phyloP scores from a whole-genome alignment of 108 stramenopile genomes.

The Stephanodiscus minutulus region DNA sequence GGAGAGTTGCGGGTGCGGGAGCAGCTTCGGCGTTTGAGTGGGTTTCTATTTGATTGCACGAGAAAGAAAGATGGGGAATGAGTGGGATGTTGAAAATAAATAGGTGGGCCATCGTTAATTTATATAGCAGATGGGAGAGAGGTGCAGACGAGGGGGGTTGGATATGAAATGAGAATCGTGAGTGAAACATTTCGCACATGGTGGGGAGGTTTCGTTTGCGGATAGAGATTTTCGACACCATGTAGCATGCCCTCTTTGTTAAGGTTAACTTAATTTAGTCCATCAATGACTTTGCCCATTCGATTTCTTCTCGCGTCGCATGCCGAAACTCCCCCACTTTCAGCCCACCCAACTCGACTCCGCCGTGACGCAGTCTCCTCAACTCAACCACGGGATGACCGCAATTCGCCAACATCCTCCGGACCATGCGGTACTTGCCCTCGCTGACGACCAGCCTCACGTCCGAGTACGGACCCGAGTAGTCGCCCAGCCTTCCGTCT shows the following conservation, averaged over 20 bases:
- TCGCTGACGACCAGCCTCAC: conserved; percentile 76
- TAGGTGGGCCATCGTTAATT: no score
- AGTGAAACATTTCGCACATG: neutral
- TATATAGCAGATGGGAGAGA: no score
- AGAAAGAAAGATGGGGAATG: neutral
- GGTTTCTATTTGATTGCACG: no score
- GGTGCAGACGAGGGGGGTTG: neutral
- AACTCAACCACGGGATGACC: conserved; percentile 79
- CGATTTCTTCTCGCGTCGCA: conserved; percentile 56
- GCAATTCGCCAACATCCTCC: conserved; percentile 81
- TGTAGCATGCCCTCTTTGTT: neutral
- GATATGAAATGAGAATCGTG: neutral
- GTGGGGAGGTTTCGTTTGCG: no score
- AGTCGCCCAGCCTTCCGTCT: conserved; percentile 38
- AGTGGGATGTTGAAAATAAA: no score
- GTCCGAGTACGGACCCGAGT: conserved; percentile 55
- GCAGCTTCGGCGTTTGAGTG: conserved; percentile 93
- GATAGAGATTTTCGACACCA: no score
- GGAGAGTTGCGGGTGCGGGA: conserved; percentile 93
- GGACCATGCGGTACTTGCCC: conserved; percentile 89
- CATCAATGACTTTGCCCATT: conserved; percentile 63
- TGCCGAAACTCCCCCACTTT: conserved; percentile 60
- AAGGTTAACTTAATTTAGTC: neutral
- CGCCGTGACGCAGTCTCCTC: conserved; percentile 67
- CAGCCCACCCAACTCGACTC: conserved; percentile 57